Percentiles rank a stretch among this genome's conserved stretches.
phyloP scores from a whole-genome alignment of 2,329 filamentous ascomycete species.

The Fusarium sp. region DNA sequence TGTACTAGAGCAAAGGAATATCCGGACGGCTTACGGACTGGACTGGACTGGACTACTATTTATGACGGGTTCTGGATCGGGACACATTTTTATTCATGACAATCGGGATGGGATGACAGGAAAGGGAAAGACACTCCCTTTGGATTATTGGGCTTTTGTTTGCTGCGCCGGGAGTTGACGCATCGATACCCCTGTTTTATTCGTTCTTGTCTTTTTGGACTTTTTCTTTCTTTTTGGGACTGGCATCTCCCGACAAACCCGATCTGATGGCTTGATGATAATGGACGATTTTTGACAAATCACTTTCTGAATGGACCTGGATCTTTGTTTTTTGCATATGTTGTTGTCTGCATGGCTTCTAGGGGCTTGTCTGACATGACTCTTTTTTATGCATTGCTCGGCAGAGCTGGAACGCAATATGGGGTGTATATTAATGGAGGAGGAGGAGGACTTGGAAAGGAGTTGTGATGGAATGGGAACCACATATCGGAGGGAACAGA shows the following conservation, averaged over 20 bases:
- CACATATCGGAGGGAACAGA: not conserved
- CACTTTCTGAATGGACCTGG: constrained; percentile 17
- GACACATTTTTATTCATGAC: constrained; percentile 27
- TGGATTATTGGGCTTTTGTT: constrained; percentile 32
- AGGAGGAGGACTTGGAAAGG: not conserved
- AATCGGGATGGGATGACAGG: constrained; percentile 17
- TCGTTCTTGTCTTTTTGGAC: constrained; percentile 27
- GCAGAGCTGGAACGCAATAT: not conserved
- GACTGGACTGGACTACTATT: constrained; percentile 5
- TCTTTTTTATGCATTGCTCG: not conserved
- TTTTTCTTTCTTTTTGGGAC: constrained; percentile 19
- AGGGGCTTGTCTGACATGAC: not conserved
- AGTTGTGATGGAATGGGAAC: not conserved
- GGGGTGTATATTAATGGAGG: not conserved
- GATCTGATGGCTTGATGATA: constrained; percentile 40
- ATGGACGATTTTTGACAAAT: constrained; percentile 36
- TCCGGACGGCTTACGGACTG: constrained; percentile 9
- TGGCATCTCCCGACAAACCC: constrained; percentile 17
- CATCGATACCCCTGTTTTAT: constrained; percentile 48
- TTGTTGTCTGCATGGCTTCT: not conserved
- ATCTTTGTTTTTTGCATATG: not conserved
- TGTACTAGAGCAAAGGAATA: constrained; percentile 40
- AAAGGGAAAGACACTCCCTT: constrained; percentile 10
- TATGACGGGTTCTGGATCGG: constrained; percentile 27
- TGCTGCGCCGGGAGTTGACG: constrained; percentile 44